A percentile compares a stretch with the other conserved stretches of the same genome.
These are phyloP conservation scores for Monilinia vaccinii-corymbosi DNA, from an alignment of 2,329 filamentous ascomycete genomes.

Conservation along the genomic window DNA sequence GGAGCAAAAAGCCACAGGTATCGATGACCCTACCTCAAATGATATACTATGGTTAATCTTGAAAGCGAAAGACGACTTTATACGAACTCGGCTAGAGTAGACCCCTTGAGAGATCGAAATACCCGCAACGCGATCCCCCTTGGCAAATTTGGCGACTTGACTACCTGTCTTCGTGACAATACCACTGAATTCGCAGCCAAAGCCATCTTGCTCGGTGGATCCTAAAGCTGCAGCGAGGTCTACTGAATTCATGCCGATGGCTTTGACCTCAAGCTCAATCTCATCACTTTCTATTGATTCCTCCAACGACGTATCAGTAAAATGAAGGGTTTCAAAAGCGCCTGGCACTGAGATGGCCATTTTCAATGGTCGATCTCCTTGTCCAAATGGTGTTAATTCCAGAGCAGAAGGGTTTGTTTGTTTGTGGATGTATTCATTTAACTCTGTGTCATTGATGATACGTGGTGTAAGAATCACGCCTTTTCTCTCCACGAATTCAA, in stretches of 20 bases:
- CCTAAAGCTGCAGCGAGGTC: constrained; percentile 30
- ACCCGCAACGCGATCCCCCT: constrained; percentile 29
- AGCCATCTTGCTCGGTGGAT: constrained; percentile 23
- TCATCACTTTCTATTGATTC: constrained; percentile 15
- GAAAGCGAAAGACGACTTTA: constrained; percentile 17
- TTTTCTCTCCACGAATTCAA: constrained; percentile 1
- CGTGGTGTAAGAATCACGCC: neutral
- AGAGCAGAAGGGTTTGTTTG: constrained; percentile 1
- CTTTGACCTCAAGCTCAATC: constrained; percentile 28
- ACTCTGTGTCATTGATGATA: constrained; percentile 14
- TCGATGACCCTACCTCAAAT: constrained; percentile 22
- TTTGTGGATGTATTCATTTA: constrained; percentile 19
- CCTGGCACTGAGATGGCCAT: constrained; percentile 22
- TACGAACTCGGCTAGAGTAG: constrained; percentile 19
- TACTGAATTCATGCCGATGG: constrained; percentile 23
- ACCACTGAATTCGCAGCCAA: constrained; percentile 32
- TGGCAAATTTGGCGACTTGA: constrained; percentile 18
- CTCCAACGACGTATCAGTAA: constrained; percentile 17
- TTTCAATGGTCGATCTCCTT: constrained; percentile 16
- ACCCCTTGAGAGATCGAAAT: constrained; percentile 19
- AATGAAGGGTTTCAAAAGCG: constrained; percentile 24
- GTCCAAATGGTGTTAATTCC: constrained; percentile 5
- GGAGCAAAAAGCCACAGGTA: constrained; percentile 23
- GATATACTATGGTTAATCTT: constrained; percentile 17
- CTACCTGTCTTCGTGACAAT: constrained; percentile 28